A percentile compares a stretch with the other conserved stretches of the same genome.
Conservation (phyloP, 2,329 filamentous ascomycete species). For the Monascus ruber region DNA sequence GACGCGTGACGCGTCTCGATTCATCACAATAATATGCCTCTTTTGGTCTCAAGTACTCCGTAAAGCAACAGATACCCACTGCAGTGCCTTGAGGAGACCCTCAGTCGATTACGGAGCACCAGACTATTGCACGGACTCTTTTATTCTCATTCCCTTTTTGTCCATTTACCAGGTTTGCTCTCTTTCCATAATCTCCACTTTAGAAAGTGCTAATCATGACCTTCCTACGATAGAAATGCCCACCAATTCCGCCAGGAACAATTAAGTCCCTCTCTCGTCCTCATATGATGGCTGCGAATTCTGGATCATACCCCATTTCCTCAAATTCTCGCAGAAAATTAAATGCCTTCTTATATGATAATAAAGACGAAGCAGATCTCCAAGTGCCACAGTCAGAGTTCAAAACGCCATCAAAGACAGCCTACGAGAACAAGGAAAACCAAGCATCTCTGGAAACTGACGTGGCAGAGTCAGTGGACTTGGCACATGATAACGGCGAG, state of each 20-base stretch:
- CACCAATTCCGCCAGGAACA: slow-evolving; percentile 10
- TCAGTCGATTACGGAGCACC: too few relatives aligned
- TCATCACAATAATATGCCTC: too few relatives aligned
- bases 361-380: slow-evolving; percentile 20
- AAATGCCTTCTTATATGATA: slow-evolving; percentile 42
- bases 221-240: slow-evolving; percentile 12
- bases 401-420: slow-evolving; percentile 10
- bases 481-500: slow-evolving; percentile 9
- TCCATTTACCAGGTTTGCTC: too few relatives aligned
- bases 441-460: slow-evolving; percentile 24
- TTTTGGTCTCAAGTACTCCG: too few relatives aligned
- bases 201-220: background rate
- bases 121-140: too few relatives aligned
- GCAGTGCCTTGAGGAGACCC: too few relatives aligned
- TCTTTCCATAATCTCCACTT: too few relatives aligned
- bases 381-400: background rate
- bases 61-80: too few relatives aligned
- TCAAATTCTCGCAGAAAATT: slow-evolving; percentile 44
- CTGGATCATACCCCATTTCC: slow-evolving; percentile 31
- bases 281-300: slow-evolving; percentile 14
- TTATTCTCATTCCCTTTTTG: too few relatives aligned
- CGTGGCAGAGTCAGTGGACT: slow-evolving; percentile 15
- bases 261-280: slow-evolving; percentile 7
- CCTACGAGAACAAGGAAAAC: slow-evolving; percentile 37
- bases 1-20: too few relatives aligned